A percentile compares a stretch with the other conserved stretches of the same genome.
Conservation (phyloP, 805 yeast species). For the Candida caryicola region DNA sequence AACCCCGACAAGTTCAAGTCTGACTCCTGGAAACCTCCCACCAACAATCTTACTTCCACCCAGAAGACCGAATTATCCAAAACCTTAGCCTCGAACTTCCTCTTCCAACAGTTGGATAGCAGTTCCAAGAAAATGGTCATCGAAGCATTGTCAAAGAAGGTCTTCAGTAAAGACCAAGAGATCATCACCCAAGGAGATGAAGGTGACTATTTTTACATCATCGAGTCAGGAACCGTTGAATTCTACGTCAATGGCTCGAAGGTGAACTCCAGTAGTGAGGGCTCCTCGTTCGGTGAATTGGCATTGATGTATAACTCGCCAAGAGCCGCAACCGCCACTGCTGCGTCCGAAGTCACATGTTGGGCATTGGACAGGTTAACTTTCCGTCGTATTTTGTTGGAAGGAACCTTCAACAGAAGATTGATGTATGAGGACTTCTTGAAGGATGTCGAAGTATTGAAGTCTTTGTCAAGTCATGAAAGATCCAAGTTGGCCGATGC, state of each 20-base stretch:
- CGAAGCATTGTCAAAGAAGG: slow-evolving; percentile 77
- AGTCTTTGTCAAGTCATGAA: slow-evolving; percentile 70
- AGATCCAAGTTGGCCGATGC: slow-evolving; percentile 95
- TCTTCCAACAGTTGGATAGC: slow-evolving; percentile 79
- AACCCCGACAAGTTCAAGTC: slow-evolving; percentile 68
- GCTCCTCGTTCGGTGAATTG: slow-evolving; percentile 92
- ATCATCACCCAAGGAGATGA: slow-evolving; percentile 90
- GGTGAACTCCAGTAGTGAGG: slow-evolving; percentile 76
- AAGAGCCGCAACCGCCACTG: slow-evolving; percentile 88
- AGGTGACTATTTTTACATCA: slow-evolving; percentile 87
- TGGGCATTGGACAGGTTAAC: slow-evolving; percentile 95
- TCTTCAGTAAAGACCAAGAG: slow-evolving; percentile 53
- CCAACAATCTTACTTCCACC: slow-evolving; percentile 55
- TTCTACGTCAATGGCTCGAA: slow-evolving; percentile 67
- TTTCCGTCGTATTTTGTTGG: slow-evolving; percentile 85
- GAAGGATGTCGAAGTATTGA: slow-evolving; percentile 79
- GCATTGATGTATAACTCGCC: slow-evolving; percentile 98
- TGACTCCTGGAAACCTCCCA: slow-evolving; percentile 73
- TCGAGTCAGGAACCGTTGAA: slow-evolving; percentile 82
- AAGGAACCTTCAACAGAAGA: slow-evolving; percentile 88
- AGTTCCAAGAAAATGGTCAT: slow-evolving; percentile 76
- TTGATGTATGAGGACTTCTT: slow-evolving; percentile 85
- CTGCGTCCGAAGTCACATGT: slow-evolving; percentile 60
- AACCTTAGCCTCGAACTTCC: slow-evolving; percentile 75
- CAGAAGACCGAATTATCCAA: slow-evolving; percentile 68